phyloP scores from a whole-genome alignment of 352 stramenopile genomes.

The Phytophthora macrochlamydospora region DNA sequence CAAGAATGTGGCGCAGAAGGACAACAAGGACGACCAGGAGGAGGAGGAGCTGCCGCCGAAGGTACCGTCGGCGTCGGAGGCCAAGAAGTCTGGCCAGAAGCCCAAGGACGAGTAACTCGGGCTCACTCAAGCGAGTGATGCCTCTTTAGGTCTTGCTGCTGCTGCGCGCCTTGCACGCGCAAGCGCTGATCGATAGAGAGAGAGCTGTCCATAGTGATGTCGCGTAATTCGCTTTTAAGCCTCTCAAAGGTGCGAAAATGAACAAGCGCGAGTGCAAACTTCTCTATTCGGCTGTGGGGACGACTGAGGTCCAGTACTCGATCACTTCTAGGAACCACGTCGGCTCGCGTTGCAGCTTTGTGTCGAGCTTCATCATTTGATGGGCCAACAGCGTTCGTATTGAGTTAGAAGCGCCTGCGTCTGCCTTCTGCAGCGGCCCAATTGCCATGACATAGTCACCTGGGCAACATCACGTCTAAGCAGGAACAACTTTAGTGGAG shows the following conservation, averaged over 20 bases:
- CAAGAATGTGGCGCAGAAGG: slow-evolving; percentile 37
- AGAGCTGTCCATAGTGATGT: slow-evolving; percentile 1
- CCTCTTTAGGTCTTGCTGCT: slow-evolving; percentile 27
- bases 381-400: slow-evolving; percentile 54
- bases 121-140: slow-evolving; percentile 14
- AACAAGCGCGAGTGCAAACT: slow-evolving; percentile 27
- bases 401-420: slow-evolving; percentile 12
- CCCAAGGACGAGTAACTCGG: slow-evolving; percentile 54
- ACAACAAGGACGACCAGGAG: slow-evolving; percentile 6
- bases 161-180: slow-evolving; percentile 6
- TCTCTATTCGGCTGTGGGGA: slow-evolving; percentile 8
- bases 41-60: slow-evolving; percentile 27
- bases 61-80: slow-evolving; percentile 32
- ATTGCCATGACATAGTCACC: slow-evolving; percentile 84
- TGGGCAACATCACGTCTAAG: slow-evolving; percentile 6
- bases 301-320: slow-evolving; percentile 69
- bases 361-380: slow-evolving; percentile 60
- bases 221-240: slow-evolving; percentile 23
- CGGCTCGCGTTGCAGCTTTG: slow-evolving; percentile 62
- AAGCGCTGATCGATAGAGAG: slow-evolving; percentile 33
- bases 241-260: slow-evolving; percentile 39
- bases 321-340: slow-evolving; percentile 78
- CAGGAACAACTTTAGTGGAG: background rate
- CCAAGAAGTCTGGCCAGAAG: slow-evolving; percentile 47
- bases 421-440: slow-evolving; percentile 58